These are phyloP conservation scores for Flaveria floridana DNA, from an alignment of 140 eudicot species.

Conservation along the genomic window DNA sequence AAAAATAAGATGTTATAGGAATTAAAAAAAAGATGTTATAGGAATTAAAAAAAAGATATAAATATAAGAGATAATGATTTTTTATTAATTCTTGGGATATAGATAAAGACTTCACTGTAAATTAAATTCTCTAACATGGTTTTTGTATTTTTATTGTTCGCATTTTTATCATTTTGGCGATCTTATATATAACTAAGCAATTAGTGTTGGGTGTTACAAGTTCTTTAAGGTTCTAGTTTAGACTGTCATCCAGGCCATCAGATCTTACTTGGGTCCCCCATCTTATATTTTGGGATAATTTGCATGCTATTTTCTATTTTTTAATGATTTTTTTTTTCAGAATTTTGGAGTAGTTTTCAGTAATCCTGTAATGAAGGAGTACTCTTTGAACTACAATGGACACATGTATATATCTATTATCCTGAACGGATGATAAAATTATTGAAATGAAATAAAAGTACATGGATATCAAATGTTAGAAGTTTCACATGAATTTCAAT, in stretches of 20 bases:
- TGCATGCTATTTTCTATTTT: constrained; percentile 17
- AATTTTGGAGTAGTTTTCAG: neutral
- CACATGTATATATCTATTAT: neutral
- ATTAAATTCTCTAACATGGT: neutral
- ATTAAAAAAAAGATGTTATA: too few relatives aligned
- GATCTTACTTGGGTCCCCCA: neutral
- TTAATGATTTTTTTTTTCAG: neutral
- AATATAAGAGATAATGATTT: too few relatives aligned
- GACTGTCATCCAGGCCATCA: neutral
- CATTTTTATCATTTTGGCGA: neutral
- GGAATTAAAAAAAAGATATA: too few relatives aligned
- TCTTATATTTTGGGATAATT: constrained; percentile 18
- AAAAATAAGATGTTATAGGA: too few relatives aligned
- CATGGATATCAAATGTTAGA: neutral
- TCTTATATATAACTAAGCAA: neutral
- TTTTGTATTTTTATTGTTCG: neutral
- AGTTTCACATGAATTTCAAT: neutral
- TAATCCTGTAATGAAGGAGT: neutral
- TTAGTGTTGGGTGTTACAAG: constrained; percentile 21
- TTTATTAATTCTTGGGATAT: too few relatives aligned
- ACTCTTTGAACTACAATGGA: neutral
- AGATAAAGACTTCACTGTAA: too few relatives aligned
- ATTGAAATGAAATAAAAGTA: too few relatives aligned
- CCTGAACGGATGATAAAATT: neutral
- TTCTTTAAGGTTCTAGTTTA: neutral